A percentile compares a stretch with the other conserved stretches of the same genome.
phyloP scores from a whole-genome alignment of 2,329 filamentous ascomycete species.

The Akanthomyces dipterigenus region DNA sequence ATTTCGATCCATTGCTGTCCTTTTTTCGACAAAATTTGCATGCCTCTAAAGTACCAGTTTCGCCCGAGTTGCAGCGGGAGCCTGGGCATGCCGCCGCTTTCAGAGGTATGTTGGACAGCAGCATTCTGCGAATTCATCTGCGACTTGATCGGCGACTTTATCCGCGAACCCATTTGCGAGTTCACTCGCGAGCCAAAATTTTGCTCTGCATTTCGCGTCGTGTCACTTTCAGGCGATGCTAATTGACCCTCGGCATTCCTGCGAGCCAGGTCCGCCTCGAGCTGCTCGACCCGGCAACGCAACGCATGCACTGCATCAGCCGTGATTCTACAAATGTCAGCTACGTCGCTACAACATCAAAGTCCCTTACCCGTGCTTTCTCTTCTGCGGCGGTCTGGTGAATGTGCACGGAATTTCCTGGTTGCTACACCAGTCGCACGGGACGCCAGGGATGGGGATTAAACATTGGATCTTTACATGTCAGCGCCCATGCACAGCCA shows the following conservation, averaged over 20 bases:
- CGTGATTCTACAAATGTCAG: background rate
- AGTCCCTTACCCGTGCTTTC: background rate
- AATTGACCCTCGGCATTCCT: background rate
- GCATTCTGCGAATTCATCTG: background rate
- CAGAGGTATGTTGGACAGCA: background rate
- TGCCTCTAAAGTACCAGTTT: constrained; percentile 15
- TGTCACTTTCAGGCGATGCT: background rate
- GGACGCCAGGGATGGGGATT: constrained; percentile 4
- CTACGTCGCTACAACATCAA: background rate
- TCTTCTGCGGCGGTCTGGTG: constrained; percentile 1
- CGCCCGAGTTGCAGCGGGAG: background rate
- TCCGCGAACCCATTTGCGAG: too few relatives aligned
- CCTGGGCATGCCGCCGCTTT: background rate
- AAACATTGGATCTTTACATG: constrained; percentile 12
- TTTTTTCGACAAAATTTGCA: constrained; percentile 12
- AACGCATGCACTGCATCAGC: background rate
- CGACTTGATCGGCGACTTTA: too few relatives aligned
- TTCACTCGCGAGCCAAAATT: too few relatives aligned
- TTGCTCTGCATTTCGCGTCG: background rate
- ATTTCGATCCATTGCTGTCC: constrained; percentile 13
- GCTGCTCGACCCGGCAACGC: background rate
- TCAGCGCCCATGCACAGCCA: background rate
- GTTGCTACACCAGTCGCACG: constrained; percentile 13
- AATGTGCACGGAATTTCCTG: constrained; percentile 13
- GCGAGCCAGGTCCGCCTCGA: constrained; percentile 1